These are phyloP conservation scores for Avena eriantha DNA, from an alignment of 176 grass and related monocot genomes.

Conservation along the genomic window DNA sequence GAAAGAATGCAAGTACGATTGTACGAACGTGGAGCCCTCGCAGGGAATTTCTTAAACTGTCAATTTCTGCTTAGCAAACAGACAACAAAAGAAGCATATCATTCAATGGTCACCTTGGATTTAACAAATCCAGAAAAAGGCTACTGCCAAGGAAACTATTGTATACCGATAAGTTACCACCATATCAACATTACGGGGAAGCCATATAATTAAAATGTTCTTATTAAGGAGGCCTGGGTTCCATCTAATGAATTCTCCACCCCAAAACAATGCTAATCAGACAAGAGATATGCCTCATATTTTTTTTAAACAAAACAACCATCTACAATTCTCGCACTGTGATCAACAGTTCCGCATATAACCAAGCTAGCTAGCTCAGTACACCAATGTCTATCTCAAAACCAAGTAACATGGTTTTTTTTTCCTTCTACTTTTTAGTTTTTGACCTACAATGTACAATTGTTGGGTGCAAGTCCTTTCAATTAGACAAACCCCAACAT, in stretches of 20 bases:
- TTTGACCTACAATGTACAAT: neutral
- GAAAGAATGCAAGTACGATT: conserved; percentile 52
- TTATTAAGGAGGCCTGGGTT: neutral
- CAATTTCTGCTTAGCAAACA: conserved; percentile 78
- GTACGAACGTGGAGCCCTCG: conserved; percentile 44
- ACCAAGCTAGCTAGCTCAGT: conserved; percentile 13
- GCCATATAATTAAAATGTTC: conserved; percentile 11
- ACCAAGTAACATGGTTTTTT: neutral
- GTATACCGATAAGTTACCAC: conserved; percentile 24
- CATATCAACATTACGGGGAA: conserved; percentile 24
- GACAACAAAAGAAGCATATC: conserved; percentile 55
- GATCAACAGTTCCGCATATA: conserved; percentile 36
- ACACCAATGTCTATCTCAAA: conserved; percentile 16
- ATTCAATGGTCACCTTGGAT: conserved; percentile 48
- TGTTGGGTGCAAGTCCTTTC: neutral
- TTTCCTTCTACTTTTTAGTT: neutral
- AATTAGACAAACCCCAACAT: conserved; percentile 4
- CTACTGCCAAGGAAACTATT: conserved; percentile 31
- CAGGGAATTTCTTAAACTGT: conserved; percentile 65
- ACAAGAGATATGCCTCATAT: conserved; percentile 25
- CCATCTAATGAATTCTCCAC: conserved; percentile 25
- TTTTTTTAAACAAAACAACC: neutral
- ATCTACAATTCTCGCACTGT: neutral
- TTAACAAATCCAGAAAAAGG: conserved; percentile 36
- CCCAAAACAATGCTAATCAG: conserved; percentile 9